Percentiles rank a stretch among this genome's conserved stretches.
Evolutionary conservation across 208 protist species (phyloP).

Genomic region (Angomonas deanei): DNA sequence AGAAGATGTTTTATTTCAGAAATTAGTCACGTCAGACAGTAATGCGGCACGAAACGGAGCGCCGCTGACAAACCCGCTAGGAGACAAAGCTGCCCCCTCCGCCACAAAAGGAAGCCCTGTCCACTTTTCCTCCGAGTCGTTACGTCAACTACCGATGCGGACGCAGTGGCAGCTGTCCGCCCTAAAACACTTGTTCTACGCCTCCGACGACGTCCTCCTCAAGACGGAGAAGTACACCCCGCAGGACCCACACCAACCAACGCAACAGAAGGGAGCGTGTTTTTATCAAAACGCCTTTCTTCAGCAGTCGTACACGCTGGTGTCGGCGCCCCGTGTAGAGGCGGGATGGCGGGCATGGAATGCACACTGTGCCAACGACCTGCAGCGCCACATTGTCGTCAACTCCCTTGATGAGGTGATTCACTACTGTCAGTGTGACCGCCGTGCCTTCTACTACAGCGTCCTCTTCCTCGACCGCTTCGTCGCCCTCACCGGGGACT

Average conservation of each 20-base stretch:
- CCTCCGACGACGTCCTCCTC: not conserved
- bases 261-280: not conserved
- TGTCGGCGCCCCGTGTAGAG: conserved; percentile 8
- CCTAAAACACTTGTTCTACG: not conserved
- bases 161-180: not conserved
- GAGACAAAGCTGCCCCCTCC: no score
- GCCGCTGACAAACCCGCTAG: no score
- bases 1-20: no score
- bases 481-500: conserved; percentile 22
- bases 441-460: conserved; percentile 58
- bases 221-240: not conserved
- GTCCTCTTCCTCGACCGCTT: conserved; percentile 66
- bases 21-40: no score
- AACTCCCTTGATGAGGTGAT: conserved; percentile 75
- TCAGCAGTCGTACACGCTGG: not conserved
- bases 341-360: conserved; percentile 51
- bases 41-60: no score
- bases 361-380: conserved; percentile 36
- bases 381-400: conserved; percentile 48
- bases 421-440: conserved; percentile 42
- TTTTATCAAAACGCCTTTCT: not conserved
- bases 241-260: not conserved
- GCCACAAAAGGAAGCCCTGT: no score
- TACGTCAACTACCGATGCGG: not conserved
- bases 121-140: not conserved